A percentile compares a stretch with the other conserved stretches of the same genome.
These are phyloP conservation scores for Xenoacremonium recifei DNA, from an alignment of 2,329 filamentous ascomycete genomes.

Conservation along the genomic window DNA sequence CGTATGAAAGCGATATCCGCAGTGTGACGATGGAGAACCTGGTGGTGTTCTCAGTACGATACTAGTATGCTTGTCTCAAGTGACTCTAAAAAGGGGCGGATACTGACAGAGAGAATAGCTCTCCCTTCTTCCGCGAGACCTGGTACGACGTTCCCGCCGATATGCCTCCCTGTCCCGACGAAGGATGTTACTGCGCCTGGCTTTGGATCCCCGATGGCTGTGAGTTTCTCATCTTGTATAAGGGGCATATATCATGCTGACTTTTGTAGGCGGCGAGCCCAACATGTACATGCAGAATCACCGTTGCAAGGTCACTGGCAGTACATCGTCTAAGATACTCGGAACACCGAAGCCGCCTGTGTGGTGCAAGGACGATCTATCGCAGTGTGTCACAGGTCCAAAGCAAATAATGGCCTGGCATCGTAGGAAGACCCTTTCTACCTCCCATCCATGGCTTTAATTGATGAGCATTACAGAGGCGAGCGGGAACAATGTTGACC, in stretches of 20 bases:
- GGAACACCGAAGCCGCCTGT: constrained; percentile 39
- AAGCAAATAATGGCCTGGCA: constrained; percentile 53
- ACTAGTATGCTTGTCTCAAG: constrained; percentile 31
- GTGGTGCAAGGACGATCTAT: constrained; percentile 40
- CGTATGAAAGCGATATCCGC: constrained; percentile 44
- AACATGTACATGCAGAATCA: constrained; percentile 47
- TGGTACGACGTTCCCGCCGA: constrained; percentile 28
- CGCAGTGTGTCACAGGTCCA: constrained; percentile 43
- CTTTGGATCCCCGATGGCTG: constrained; percentile 30
- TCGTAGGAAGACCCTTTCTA: constrained; percentile 34
- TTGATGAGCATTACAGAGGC: constrained; percentile 20
- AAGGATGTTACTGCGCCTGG: constrained; percentile 31
- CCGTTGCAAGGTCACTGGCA: constrained; percentile 46
- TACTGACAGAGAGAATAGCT: constrained; percentile 8
- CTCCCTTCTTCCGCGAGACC: constrained; percentile 29
- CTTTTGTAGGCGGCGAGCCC: constrained; percentile 19
- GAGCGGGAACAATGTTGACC: constrained; percentile 33
- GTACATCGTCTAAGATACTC: constrained; percentile 38
- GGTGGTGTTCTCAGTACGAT: constrained; percentile 47
- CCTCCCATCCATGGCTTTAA: neutral
- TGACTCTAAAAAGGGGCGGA: neutral
- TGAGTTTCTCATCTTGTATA: constrained; percentile 2
- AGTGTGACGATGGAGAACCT: constrained; percentile 50
- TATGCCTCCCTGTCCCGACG: constrained; percentile 25
- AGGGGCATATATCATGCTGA: neutral